Evolutionary conservation across 2,329 filamentous ascomycete species (phyloP).

Genomic region (Colletotrichum magnum): DNA sequence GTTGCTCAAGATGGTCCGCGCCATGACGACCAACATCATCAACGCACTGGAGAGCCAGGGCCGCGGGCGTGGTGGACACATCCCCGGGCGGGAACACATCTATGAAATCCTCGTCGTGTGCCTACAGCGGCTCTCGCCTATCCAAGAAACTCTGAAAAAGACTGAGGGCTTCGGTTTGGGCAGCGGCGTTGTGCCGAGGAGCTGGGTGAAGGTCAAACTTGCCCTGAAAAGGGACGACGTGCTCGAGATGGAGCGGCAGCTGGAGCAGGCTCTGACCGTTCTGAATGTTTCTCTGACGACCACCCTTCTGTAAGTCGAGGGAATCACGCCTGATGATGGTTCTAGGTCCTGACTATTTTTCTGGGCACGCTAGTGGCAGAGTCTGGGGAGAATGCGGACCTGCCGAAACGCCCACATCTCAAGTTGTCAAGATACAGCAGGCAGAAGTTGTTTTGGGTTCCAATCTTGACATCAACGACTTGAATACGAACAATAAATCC

Average conservation of each 20-base stretch:
- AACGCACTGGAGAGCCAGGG: neutral
- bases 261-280: neutral
- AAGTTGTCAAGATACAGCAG: no score
- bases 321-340: no score
- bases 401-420: no score
- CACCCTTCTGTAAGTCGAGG: neutral
- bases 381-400: no score
- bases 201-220: neutral
- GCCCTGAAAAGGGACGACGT: neutral
- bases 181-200: no score
- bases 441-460: no score
- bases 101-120: neutral
- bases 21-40: accelerated
- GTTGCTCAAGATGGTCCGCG: neutral
- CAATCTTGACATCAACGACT: no score
- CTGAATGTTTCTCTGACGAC: neutral
- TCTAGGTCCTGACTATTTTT: no score
- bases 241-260: neutral
- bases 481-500: no score
- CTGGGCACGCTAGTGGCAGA: no score
- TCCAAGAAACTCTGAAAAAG: neutral
- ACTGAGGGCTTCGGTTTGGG: neutral
- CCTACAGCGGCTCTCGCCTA: neutral
- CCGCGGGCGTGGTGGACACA: neutral
- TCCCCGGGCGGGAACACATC: neutral